These are phyloP conservation scores for Moesziomyces sp. DNA, from an alignment of 1,284 basidiomycete genomes.

Conservation along the genomic window DNA sequence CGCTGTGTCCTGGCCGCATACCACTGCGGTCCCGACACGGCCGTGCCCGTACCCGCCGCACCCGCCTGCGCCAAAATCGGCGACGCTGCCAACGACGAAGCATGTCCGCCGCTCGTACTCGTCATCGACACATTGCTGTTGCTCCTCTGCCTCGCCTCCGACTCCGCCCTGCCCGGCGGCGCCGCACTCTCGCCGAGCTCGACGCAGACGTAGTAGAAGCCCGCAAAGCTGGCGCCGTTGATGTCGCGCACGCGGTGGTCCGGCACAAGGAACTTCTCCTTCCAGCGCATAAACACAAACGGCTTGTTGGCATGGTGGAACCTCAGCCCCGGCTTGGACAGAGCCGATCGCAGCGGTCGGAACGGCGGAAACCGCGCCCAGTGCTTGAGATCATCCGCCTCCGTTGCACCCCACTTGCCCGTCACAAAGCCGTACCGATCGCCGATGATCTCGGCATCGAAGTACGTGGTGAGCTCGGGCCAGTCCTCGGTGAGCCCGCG, in stretches of 20 bases:
- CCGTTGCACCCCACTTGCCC: slow-evolving; percentile 63
- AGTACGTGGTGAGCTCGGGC: slow-evolving; percentile 67
- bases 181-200: slow-evolving; percentile 71
- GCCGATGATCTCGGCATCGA: slow-evolving; percentile 66
- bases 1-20: slow-evolving; percentile 40
- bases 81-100: slow-evolving; percentile 7
- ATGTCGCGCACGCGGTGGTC: slow-evolving; percentile 93
- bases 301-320: slow-evolving; percentile 60
- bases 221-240: slow-evolving; percentile 89
- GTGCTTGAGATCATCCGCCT: slow-evolving; percentile 63
- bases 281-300: slow-evolving; percentile 90
- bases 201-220: slow-evolving; percentile 83
- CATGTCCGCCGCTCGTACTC: slow-evolving; percentile 2
- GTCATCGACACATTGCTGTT: slow-evolving; percentile 22
- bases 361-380: slow-evolving; percentile 63
- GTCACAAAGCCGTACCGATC: slow-evolving; percentile 58
- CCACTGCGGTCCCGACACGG: slow-evolving; percentile 36
- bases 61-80: slow-evolving; percentile 6
- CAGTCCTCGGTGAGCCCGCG: slow-evolving; percentile 66
- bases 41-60: not conserved
- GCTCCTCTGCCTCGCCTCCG: slow-evolving; percentile 17
- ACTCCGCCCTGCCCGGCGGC: not conserved
- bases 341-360: slow-evolving; percentile 34
- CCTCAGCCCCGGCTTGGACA: slow-evolving; percentile 41
- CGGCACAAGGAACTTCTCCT: slow-evolving; percentile 93